Evolutionary conservation across 2,329 filamentous ascomycete genomes (phyloP).

Genomic region (Penicillium sp.): DNA sequence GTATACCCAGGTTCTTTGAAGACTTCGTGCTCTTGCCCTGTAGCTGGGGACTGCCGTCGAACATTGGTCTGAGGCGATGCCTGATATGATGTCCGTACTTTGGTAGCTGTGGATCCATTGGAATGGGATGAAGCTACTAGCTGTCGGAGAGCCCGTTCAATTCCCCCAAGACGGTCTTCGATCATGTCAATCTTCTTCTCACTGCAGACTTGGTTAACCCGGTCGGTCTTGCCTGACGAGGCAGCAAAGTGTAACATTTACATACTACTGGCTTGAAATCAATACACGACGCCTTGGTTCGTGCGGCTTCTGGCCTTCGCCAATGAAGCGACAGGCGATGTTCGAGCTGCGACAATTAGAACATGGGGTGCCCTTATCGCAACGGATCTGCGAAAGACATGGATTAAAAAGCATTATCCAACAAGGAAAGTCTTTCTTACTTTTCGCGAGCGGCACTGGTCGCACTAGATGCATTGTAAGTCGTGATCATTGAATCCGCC

Average conservation of each 20-base stretch:
- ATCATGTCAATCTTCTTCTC: constrained; percentile 52
- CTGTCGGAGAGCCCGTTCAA: constrained; percentile 38
- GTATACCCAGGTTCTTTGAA: constrained; percentile 15
- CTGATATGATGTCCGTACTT: constrained; percentile 5
- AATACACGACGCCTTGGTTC: constrained; percentile 39
- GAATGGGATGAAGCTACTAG: constrained; percentile 15
- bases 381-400: constrained; percentile 33
- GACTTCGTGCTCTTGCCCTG: not conserved
- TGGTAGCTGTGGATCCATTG: not conserved
- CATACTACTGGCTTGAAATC: constrained; percentile 42
- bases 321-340: constrained; percentile 36
- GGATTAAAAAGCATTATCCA: not conserved
- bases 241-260: not conserved
- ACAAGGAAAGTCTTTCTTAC: constrained; percentile 12
- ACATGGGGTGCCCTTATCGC: constrained; percentile 41
- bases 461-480: constrained; percentile 24
- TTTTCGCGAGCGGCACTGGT: constrained; percentile 34
- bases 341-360: constrained; percentile 39
- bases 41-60: constrained; percentile 4
- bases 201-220: constrained; percentile 26
- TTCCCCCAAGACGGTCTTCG: constrained; percentile 47
- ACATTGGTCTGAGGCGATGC: constrained; percentile 6
- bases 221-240: too few relatives aligned
- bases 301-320: constrained; percentile 30
- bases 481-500: not conserved